phyloP scores from a whole-genome alignment of 2,329 filamentous ascomycete genomes.

The Pseudogymnoascus sp. region DNA sequence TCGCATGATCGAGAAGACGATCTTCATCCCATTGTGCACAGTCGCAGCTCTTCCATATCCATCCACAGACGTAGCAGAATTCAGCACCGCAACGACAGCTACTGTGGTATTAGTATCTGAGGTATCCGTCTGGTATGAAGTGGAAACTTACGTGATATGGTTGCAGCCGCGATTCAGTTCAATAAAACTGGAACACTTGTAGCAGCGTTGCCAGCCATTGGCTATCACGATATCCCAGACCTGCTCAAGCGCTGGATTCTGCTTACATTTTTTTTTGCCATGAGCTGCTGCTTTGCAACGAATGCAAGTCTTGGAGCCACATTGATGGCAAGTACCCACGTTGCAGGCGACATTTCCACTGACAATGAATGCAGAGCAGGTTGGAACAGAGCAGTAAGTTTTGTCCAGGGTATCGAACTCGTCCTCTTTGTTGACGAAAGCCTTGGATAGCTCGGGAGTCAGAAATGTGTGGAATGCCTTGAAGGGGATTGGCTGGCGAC shows the following conservation, averaged over 20 bases:
- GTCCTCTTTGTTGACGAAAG: constrained; percentile 38
- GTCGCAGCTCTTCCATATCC: constrained; percentile 33
- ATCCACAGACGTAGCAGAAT: constrained; percentile 46
- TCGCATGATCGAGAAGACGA: constrained; percentile 28
- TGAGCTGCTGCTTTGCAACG: constrained; percentile 44
- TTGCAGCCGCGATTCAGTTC: constrained; percentile 46
- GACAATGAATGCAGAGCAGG: constrained; percentile 43
- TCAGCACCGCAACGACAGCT: constrained; percentile 40
- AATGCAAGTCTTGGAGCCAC: constrained; percentile 39
- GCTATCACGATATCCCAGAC: constrained; percentile 35
- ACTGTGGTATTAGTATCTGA: constrained; percentile 10
- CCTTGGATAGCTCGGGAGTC: constrained; percentile 25
- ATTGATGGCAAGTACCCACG: constrained; percentile 37
- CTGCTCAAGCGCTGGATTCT: constrained; percentile 35
- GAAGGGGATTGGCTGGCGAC: constrained; percentile 36
- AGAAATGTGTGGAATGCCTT: constrained; percentile 32
- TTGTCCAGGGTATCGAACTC: constrained; percentile 43
- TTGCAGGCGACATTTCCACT: constrained; percentile 26
- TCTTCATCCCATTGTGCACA: constrained; percentile 37
- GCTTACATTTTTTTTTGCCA: constrained; percentile 38
- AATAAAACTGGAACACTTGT: constrained; percentile 39
- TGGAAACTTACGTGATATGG: constrained; percentile 46
- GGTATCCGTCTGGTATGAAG: background rate
- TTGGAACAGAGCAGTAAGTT: constrained; percentile 42
- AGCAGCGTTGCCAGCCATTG: constrained; percentile 47